A percentile compares a stretch with the other conserved stretches of the same genome.
phyloP scores from a whole-genome alignment of 2,329 filamentous ascomycete species.

The Xylariaceae sp. region DNA sequence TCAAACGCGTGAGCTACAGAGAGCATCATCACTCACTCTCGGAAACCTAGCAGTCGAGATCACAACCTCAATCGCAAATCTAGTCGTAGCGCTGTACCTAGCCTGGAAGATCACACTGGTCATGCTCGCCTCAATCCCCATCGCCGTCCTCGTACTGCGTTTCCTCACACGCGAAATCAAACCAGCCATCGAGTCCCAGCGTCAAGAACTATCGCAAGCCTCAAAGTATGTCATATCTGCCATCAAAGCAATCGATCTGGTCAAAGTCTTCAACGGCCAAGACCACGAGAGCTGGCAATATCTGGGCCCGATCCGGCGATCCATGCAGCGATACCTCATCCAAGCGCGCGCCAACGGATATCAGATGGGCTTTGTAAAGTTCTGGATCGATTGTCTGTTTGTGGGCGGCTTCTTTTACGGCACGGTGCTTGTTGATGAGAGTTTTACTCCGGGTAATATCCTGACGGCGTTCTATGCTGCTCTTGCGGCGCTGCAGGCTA shows the following conservation, averaged over 20 bases:
- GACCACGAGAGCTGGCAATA: slow-evolving; percentile 67
- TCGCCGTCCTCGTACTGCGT: slow-evolving; percentile 58
- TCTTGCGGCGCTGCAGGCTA: slow-evolving; percentile 68
- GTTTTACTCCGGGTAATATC: slow-evolving; percentile 61
- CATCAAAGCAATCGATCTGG: slow-evolving; percentile 71
- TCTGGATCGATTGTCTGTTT: slow-evolving; percentile 75
- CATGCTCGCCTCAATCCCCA: slow-evolving; percentile 67
- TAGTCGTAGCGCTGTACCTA: slow-evolving; percentile 69
- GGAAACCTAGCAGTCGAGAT: slow-evolving; percentile 64
- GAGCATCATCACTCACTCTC: slow-evolving; percentile 74
- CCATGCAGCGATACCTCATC: slow-evolving; percentile 59
- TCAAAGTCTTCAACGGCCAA: slow-evolving; percentile 82
- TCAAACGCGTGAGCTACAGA: slow-evolving; percentile 76
- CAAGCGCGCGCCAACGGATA: slow-evolving; percentile 66
- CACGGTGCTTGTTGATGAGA: slow-evolving; percentile 60
- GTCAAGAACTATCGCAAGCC: slow-evolving; percentile 61
- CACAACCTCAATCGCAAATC: slow-evolving; percentile 60
- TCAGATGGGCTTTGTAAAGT: slow-evolving; percentile 69
- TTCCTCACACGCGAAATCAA: slow-evolving; percentile 60
- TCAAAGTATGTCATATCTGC: slow-evolving; percentile 69
- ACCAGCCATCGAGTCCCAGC: slow-evolving; percentile 65
- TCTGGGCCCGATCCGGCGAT: slow-evolving; percentile 48
- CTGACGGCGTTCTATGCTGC: slow-evolving; percentile 84
- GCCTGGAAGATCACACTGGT: slow-evolving; percentile 84
- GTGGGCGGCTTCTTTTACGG: slow-evolving; percentile 91